Base-by-base conservation (phyloP, 345 rosid species). In the Eutrema heterophyllum region DNA sequence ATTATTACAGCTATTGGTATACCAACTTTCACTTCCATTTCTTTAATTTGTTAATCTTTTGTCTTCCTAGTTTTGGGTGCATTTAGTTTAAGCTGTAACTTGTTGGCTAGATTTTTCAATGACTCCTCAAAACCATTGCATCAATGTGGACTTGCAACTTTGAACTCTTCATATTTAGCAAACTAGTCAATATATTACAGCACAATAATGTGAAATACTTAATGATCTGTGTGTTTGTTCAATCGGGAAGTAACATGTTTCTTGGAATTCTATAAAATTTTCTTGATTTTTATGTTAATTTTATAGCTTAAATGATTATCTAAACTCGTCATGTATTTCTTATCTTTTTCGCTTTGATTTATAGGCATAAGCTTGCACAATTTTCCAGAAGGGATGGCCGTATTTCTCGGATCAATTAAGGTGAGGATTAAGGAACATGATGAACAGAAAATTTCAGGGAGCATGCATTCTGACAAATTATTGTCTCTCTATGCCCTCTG, bases 331-430 rank as follows among this genome's bases (percentile, higher is more conserved):
- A 61, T 68, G 53, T 30, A 0, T 32, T 43, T 43, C 29, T 21
- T 24, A 16, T 54, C 45, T 53, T 74, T 75, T 52, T 66, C 33
- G 7, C 58, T 48, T 15, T 63, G 50, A 76, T 40, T 70, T 83
- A 14, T 65, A 95, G 99, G 97, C 64, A 95, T 95, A 86, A 95
- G 99, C 86, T 88, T 91, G 93, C 99, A 95, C 80, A 95, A 95
- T 81, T 87, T 95, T 75, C 99, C 97, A 3, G 99, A 95, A 82
- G 97, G 97, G 51, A 95, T 95, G 97, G 97, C 99, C 0, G 97
- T 95, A 59, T 95, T 95, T 80, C 97, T 95, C 62, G 97, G 99
- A 78, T 92, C 99, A 71, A 79, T 92, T 29, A 95, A 92, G 99
- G 99, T 91, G 83, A 60, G 45, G 4, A 10, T 40, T n/a, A 32